These are phyloP conservation scores for Letharia columbiana DNA, from an alignment of 495 filamentous ascomycete genomes.

Conservation along the genomic window DNA sequence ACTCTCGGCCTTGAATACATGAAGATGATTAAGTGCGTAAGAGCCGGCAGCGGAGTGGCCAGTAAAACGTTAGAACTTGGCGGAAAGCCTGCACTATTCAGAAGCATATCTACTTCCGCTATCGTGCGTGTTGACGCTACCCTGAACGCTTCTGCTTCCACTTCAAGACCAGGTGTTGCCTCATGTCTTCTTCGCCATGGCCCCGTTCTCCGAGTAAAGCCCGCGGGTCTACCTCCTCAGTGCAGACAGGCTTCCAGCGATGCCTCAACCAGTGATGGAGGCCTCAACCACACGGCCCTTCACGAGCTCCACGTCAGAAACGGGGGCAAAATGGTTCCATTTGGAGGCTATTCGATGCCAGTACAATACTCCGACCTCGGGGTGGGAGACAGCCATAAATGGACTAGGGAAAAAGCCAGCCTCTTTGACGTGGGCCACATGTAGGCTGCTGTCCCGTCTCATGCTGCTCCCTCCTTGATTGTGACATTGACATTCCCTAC, in stretches of 20 bases:
- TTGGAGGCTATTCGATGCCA: constrained; percentile 89
- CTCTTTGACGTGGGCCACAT: constrained; percentile 74
- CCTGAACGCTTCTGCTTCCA: background rate
- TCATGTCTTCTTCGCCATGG: background rate
- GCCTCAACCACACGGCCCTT: constrained; percentile 51
- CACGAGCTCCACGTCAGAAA: constrained; percentile 71
- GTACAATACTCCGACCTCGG: constrained; percentile 71
- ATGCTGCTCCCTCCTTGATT: background rate
- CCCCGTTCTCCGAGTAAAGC: background rate
- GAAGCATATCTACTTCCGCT: background rate
- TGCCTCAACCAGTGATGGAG: constrained; percentile 15
- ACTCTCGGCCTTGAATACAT: background rate
- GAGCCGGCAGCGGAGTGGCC: background rate
- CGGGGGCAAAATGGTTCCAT: constrained; percentile 94
- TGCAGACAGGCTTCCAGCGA: constrained; percentile 9
- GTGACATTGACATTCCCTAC: background rate
- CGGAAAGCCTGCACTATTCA: background rate
- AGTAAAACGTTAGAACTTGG: background rate
- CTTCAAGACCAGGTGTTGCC: background rate
- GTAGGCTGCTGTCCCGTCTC: constrained; percentile 29
- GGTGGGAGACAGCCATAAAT: constrained; percentile 72
- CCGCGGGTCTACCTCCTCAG: background rate
- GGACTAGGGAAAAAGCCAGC: constrained; percentile 77
- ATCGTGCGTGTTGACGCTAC: background rate
- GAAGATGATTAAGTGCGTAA: constrained; percentile 1